Evolutionary conservation across 192 early-diverging fungal genomes (phyloP).

Genomic region (Gaertneriomyces semiglobifer): DNA sequence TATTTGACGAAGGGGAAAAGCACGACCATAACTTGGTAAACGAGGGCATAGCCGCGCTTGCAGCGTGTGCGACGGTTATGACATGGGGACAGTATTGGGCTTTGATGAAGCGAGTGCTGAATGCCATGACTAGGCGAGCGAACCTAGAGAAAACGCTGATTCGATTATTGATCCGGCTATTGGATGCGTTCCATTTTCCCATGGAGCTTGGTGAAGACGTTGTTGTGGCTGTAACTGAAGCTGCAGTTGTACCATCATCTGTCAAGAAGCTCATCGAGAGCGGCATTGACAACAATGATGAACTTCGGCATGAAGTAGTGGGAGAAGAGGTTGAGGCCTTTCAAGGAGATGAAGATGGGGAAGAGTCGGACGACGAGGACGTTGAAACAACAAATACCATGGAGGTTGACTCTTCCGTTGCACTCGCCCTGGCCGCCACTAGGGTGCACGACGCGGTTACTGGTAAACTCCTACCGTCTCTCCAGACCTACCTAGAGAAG

Average conservation of each 20-base stretch:
- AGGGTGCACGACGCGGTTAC: slow-evolving; percentile 74
- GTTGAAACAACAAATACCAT: slow-evolving; percentile 23
- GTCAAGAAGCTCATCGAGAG: slow-evolving; percentile 28
- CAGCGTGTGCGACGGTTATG: slow-evolving; percentile 62
- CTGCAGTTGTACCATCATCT: slow-evolving; percentile 12
- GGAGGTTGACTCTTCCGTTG: slow-evolving; percentile 7
- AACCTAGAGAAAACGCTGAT: slow-evolving; percentile 79
- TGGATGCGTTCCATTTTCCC: slow-evolving; percentile 89
- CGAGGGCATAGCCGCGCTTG: slow-evolving; percentile 77
- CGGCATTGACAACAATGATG: no score
- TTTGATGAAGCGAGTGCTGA: slow-evolving; percentile 70
- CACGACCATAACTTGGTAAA: slow-evolving; percentile 74
- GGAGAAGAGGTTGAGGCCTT: slow-evolving; percentile 40
- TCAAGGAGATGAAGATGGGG: slow-evolving; percentile 36
- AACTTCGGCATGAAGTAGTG: slow-evolving; percentile 10
- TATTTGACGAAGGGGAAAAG: slow-evolving; percentile 68
- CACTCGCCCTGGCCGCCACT: no score
- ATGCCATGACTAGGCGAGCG: slow-evolving; percentile 58
- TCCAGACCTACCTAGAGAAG: slow-evolving; percentile 67
- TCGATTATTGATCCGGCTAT: slow-evolving; percentile 70
- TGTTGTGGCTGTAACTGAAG: slow-evolving; percentile 8
- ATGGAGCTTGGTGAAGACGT: slow-evolving; percentile 2
- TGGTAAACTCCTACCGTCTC: slow-evolving; percentile 73
- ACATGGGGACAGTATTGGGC: slow-evolving; percentile 84
- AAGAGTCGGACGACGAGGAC: slow-evolving; percentile 3